Evolutionary conservation across 352 stramenopile genomes (phyloP), one percentile per base, ranked within the genome.

Genomic region (Phytophthora syringae): DNA sequence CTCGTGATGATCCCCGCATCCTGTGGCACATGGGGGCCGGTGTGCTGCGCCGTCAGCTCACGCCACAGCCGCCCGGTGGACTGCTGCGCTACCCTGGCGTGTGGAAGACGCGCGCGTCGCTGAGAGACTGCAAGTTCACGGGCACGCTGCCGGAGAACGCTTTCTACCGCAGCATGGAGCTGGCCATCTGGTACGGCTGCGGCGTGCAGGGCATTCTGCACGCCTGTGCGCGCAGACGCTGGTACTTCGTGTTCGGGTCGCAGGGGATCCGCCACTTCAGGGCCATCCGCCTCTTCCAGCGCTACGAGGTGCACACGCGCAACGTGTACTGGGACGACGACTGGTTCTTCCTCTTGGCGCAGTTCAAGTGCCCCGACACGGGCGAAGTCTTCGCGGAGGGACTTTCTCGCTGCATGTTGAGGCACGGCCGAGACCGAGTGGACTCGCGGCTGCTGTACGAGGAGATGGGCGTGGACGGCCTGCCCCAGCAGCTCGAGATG

Each of bases 131-230:
- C 67, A 76, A 84, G 22, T 79, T 84, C 65, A 60, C 57, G 22
- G 51, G 60, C 56, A 86, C 76, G 37, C 66, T 92, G 16, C 75
- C 69, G 11, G 80, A 92, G 55, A 86, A 88, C 55, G 80, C 80
- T 10, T 92, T 89, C 64, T 87, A 90, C 43, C 82, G 77, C 44
- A 82, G 80, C 48, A 89, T 92, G 80, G 83, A 92, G 70, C 68
- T 89, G 43, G 76, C 83, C 7, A 87, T 89, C 60, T 89, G 80
- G 79, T 90, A 89, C 50, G 78, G 74, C 60, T 88, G 79, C 52
- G 82, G 77, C 68, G 58, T 72, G 25, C 78, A 87, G 30, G 80
- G 80, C 20, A 89, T 89, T 45, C 64, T 89, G 43, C 74, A 86
- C 51, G 74, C 70, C 9, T 87, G 78, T 48, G 72, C 66, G 18